Conservation (phyloP, 768 basidiomycete genomes). For the Suillus spraguei region DNA sequence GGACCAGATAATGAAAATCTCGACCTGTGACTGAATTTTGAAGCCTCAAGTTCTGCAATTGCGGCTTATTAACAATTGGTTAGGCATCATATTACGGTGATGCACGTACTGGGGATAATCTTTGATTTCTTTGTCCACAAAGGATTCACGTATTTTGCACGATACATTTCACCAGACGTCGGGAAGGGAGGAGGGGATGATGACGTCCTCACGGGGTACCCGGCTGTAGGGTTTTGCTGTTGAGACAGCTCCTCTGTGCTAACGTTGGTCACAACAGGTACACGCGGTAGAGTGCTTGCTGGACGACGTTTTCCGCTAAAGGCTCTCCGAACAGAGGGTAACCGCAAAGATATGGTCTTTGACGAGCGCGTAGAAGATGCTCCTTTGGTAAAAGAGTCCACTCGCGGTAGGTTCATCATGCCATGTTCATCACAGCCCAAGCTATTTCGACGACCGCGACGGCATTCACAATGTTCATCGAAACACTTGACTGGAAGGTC, state of each 20-base stretch:
- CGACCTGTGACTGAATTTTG: conserved; percentile 6
- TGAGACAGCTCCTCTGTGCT: neutral
- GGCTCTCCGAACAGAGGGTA: conserved; percentile 17
- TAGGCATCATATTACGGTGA: neutral
- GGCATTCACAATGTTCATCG: conserved; percentile 9
- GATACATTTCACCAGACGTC: conserved; percentile 14
- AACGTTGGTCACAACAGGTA: conserved; percentile 6
- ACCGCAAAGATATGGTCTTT: conserved; percentile 3
- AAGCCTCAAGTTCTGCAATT: neutral
- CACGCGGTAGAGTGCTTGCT: neutral
- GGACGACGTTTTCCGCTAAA: conserved; percentile 16
- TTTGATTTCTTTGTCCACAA: conserved; percentile 20
- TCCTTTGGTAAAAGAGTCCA: neutral
- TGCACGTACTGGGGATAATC: conserved; percentile 10
- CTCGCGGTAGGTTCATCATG: neutral
- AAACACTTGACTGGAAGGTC: conserved; percentile 9
- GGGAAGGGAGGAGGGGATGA: neutral
- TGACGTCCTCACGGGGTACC: neutral
- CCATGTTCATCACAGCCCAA: conserved; percentile 11
- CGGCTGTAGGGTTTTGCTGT: neutral
- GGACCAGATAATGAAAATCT: conserved; percentile 1
- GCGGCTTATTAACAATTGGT: too few species aligned
- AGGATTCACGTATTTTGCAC: conserved; percentile 19
- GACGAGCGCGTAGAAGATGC: conserved; percentile 8
- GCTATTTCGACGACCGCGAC: conserved; percentile 17